A percentile compares a stretch with the other conserved stretches of the same genome.
Evolutionary conservation across 176 grass and related monocot genomes (phyloP).

Genomic region (Melocanna baccifera): DNA sequence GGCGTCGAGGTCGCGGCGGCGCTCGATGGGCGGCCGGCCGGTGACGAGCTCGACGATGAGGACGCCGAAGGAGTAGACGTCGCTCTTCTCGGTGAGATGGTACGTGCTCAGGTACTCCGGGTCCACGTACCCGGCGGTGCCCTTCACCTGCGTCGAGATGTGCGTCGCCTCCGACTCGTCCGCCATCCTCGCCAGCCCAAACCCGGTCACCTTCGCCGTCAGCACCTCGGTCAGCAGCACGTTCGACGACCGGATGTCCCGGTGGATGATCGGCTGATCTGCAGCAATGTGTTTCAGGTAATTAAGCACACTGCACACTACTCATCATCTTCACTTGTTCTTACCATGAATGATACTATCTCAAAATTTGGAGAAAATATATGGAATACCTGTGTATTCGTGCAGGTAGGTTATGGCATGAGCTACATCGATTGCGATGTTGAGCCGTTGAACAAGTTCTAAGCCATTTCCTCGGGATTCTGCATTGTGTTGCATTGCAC

Average conservation of each 20-base stretch:
- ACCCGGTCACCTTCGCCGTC: slow-evolving; percentile 54
- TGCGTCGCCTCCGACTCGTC: slow-evolving; percentile 32
- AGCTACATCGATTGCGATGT: slow-evolving; percentile 42
- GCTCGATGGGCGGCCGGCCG: slow-evolving; percentile 58
- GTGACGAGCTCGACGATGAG: slow-evolving; percentile 73
- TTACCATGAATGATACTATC: neutral
- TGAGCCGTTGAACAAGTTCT: slow-evolving; percentile 45
- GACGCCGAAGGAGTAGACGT: slow-evolving; percentile 77
- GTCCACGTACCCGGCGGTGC: slow-evolving; percentile 71
- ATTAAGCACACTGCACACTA: neutral
- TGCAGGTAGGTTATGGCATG: slow-evolving; percentile 50
- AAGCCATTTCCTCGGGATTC: slow-evolving; percentile 45
- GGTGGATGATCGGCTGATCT: slow-evolving; percentile 60
- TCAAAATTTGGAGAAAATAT: neutral
- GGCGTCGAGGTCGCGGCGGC: slow-evolving; percentile 27
- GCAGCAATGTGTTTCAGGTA: neutral
- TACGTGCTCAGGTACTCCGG: slow-evolving; percentile 66
- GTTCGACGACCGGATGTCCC: slow-evolving; percentile 50
- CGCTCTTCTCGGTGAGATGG: slow-evolving; percentile 74
- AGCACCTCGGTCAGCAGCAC: slow-evolving; percentile 56
- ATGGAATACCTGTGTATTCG: slow-evolving; percentile 26
- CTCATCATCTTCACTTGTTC: neutral
- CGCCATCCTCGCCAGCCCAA: slow-evolving; percentile 41
- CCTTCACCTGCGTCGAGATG: slow-evolving; percentile 47
- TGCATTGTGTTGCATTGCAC: neutral